Conservation (phyloP, 176 grass and related monocot genomes). For the Thalia dealbata region DNA sequence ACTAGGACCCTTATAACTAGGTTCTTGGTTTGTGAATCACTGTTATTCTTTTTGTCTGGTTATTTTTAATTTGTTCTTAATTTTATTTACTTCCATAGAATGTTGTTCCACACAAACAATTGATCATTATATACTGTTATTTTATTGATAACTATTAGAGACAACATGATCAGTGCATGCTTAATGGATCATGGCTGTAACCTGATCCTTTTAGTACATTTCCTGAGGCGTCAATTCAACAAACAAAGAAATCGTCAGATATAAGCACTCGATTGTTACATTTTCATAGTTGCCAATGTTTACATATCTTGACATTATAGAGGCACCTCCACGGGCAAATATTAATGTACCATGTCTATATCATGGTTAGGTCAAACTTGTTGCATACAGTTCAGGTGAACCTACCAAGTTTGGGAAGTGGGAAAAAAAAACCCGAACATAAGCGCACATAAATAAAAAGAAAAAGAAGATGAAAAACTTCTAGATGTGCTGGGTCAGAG, state of each 20-base stretch:
- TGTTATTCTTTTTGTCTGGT: neutral
- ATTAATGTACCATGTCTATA: no score
- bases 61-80: neutral
- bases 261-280: neutral
- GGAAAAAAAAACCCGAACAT: no score
- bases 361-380: no score
- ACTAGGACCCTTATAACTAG: neutral
- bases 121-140: neutral
- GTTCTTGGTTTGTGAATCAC: neutral
- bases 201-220: neutral
- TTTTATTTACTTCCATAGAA: neutral
- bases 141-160: neutral
- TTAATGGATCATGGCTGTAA: neutral
- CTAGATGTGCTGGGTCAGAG: neutral
- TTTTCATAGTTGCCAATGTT: neutral
- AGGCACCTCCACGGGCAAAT: neutral
- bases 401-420: no score
- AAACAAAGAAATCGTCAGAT: neutral
- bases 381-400: neutral
- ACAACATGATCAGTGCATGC: neutral
- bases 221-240: neutral
- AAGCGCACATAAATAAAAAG: no score
- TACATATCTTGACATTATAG: neutral
- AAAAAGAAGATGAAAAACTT: neutral
- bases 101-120: neutral